phyloP scores from a whole-genome alignment of 768 basidiomycete species.

The Leccinum boreale region DNA sequence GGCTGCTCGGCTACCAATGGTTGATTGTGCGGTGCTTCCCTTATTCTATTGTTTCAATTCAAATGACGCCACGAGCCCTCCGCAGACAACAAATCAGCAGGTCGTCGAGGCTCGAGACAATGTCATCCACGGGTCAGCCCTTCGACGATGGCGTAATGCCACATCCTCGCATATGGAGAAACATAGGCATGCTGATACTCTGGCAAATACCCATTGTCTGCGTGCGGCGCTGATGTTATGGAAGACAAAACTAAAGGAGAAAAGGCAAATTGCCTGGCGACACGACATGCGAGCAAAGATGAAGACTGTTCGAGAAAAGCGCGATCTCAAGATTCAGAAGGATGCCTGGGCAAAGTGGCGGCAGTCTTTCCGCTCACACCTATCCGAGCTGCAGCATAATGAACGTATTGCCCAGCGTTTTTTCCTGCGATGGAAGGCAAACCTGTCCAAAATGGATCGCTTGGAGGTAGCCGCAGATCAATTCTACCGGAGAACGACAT shows the following conservation, averaged over 20 bases:
- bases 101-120: constrained; percentile 66
- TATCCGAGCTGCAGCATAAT: constrained; percentile 51
- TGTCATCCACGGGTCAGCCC: constrained; percentile 52
- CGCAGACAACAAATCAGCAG: constrained; percentile 69
- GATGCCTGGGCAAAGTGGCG: constrained; percentile 70
- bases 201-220: constrained; percentile 45
- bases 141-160: constrained; percentile 60
- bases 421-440: constrained; percentile 53
- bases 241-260: constrained; percentile 52
- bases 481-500: constrained; percentile 38
- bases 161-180: constrained; percentile 36
- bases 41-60: constrained; percentile 13
- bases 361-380: constrained; percentile 47
- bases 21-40: constrained; percentile 52
- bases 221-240: constrained; percentile 46
- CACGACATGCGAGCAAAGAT: constrained; percentile 71
- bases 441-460: constrained; percentile 37
- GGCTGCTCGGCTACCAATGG: constrained; percentile 72
- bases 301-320: constrained; percentile 55
- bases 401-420: constrained; percentile 41
- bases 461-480: constrained; percentile 51
- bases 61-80: constrained; percentile 7
- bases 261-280: constrained; percentile 58
- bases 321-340: constrained; percentile 49
- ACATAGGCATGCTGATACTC: constrained; percentile 39